A percentile compares a stretch with the other conserved stretches of the same genome.
Evolutionary conservation across 106 monocot genomes (phyloP).

Genomic region (Agapanthus africanus): DNA sequence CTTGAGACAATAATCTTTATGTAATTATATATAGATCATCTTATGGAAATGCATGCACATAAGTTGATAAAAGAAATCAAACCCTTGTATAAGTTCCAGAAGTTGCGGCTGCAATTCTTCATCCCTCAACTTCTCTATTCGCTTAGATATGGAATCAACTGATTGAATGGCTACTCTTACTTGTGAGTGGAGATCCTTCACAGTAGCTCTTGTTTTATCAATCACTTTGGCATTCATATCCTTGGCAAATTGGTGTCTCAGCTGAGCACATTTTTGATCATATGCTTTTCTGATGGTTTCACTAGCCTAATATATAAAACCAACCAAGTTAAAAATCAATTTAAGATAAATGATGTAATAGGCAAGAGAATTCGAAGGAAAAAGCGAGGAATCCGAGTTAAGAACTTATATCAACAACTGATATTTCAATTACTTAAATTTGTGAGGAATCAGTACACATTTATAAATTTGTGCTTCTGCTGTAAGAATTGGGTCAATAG

Average conservation of each 20-base stretch:
- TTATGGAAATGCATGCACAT: neutral
- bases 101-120: constrained; percentile 86
- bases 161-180: constrained; percentile 71
- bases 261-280: constrained; percentile 61
- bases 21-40: neutral
- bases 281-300: constrained; percentile 65
- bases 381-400: neutral
- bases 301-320: constrained; percentile 47
- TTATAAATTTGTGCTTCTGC: neutral
- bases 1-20: neutral
- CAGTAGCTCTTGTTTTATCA: constrained; percentile 74
- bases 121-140: constrained; percentile 86
- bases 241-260: constrained; percentile 68
- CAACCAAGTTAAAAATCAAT: neutral
- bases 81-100: constrained; percentile 81
- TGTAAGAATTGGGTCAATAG: neutral
- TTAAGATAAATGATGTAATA: neutral
- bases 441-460: neutral
- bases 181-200: constrained; percentile 81
- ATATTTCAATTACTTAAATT: no score
- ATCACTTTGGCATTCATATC: constrained; percentile 56
- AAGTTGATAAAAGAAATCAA: constrained; percentile 5
- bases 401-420: no score
- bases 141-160: constrained; percentile 72
- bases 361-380: neutral